Percentiles rank a stretch among this genome's conserved stretches.
These are phyloP conservation scores for Coemansia sp. DNA, from an alignment of 192 early-diverging fungal species.

Conservation along the genomic window DNA sequence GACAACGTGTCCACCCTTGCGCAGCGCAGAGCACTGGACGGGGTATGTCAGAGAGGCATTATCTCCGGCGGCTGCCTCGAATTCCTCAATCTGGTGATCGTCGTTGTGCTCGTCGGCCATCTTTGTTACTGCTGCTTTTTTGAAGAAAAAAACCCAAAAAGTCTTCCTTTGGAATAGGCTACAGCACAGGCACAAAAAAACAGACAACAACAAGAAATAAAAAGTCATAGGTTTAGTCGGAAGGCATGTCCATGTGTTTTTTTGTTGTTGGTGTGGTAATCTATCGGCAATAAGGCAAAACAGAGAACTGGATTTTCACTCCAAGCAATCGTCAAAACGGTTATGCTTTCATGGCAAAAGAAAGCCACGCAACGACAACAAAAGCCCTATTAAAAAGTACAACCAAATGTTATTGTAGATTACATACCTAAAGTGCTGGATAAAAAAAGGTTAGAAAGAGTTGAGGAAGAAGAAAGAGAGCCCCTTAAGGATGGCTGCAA, in stretches of 20 bases:
- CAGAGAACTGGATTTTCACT: too few species aligned
- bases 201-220: neutral
- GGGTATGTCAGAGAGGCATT: conserved; percentile 95
- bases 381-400: too few species aligned
- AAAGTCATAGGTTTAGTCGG: neutral
- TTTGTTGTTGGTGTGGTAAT: too few species aligned
- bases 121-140: conserved; percentile 1
- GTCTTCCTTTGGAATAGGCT: neutral
- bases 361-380: too few species aligned
- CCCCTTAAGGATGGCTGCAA: too few species aligned
- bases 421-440: too few species aligned
- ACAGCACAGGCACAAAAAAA: neutral
- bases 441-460: too few species aligned
- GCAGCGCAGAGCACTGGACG: conserved; percentile 98
- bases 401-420: too few species aligned
- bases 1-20: conserved; percentile 97
- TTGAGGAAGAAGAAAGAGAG: too few species aligned
- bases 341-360: too few species aligned
- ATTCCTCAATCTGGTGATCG: conserved; percentile 7
- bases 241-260: neutral
- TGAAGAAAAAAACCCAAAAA: conserved; percentile 11
- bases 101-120: conserved; percentile 20
- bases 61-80: conserved; percentile 19
- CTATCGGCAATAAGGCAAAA: too few species aligned
- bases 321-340: too few species aligned